These are phyloP conservation scores for Neurospora intermedia DNA, from an alignment of 495 filamentous ascomycete genomes.

Conservation along the genomic window DNA sequence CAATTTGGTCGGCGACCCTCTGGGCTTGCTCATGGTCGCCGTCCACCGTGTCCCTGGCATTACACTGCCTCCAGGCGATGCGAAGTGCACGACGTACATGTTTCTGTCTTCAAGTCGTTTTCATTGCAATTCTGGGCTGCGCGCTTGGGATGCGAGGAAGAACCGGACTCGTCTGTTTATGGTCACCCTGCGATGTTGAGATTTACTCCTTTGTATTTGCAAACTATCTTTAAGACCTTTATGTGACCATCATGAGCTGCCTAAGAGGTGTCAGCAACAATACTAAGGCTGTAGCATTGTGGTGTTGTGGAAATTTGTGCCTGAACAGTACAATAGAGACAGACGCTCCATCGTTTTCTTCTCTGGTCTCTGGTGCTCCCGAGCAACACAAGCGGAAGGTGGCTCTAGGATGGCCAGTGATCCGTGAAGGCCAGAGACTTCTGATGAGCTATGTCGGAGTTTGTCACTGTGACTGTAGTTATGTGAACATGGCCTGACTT, in stretches of 20 bases:
- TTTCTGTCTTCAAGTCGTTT: not conserved
- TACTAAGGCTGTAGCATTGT: no score
- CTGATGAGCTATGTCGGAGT: not conserved
- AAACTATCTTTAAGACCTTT: not conserved
- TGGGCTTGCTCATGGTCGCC: not conserved
- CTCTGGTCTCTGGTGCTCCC: not conserved
- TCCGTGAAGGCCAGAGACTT: slow-evolving; percentile 9
- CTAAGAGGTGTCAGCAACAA: no score
- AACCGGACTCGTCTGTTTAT: not conserved
- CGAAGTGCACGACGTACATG: not conserved
- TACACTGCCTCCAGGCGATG: not conserved
- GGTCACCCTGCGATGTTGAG: not conserved
- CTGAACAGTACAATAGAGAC: no score
- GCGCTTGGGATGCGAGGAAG: not conserved
- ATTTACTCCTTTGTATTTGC: not conserved
- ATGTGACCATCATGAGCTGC: not conserved
- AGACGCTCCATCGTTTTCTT: not conserved
- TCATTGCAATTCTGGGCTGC: not conserved
- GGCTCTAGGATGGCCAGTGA: not conserved
- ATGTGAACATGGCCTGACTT: not conserved
- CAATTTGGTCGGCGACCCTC: not conserved
- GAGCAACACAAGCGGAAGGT: not conserved
- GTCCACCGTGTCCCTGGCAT: not conserved
- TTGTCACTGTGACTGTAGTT: not conserved
- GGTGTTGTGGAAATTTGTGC: no score